Evolutionary conservation across 2,329 filamentous ascomycete species (phyloP).

Genomic region (Ceratocystis ficicola): DNA sequence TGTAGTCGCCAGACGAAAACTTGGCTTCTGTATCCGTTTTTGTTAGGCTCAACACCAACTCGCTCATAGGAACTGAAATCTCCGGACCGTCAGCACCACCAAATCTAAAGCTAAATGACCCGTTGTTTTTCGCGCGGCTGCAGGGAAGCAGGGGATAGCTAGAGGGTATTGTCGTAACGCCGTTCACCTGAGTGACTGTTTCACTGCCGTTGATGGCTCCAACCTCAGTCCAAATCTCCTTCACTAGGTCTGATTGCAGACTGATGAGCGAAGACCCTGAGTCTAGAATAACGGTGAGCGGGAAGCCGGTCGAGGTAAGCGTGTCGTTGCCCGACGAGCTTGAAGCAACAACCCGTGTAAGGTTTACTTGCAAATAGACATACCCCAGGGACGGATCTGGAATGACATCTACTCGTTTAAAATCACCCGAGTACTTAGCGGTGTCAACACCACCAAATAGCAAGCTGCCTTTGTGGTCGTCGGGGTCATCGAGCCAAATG

Average conservation of each 20-base stretch:
- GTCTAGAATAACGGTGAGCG: constrained; percentile 56
- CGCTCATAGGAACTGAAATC: constrained; percentile 43
- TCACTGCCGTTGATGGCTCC: constrained; percentile 37
- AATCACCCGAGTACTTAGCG: constrained; percentile 54
- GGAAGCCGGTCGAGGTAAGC: constrained; percentile 34
- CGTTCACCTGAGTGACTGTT: background rate
- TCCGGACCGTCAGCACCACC: constrained; percentile 37
- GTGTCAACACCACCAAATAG: constrained; percentile 74
- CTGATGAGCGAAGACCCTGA: constrained; percentile 64
- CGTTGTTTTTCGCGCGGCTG: constrained; percentile 33
- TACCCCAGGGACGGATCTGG: constrained; percentile 33
- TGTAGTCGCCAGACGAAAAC: constrained; percentile 32
- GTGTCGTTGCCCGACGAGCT: constrained; percentile 40
- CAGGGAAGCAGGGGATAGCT: constrained; percentile 41
- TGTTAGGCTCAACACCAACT: constrained; percentile 41
- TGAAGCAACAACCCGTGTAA: constrained; percentile 38
- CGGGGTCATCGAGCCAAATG: constrained; percentile 51
- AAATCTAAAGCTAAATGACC: constrained; percentile 44
- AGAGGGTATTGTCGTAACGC: constrained; percentile 19
- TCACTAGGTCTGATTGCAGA: constrained; percentile 49
- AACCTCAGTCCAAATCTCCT: constrained; percentile 42
- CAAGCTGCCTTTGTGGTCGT: constrained; percentile 54
- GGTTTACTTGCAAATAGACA: constrained; percentile 37
- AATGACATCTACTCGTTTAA: constrained; percentile 49
- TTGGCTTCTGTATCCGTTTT: constrained; percentile 24